Percentiles rank a stretch among this genome's conserved stretches.
Evolutionary conservation across 2,329 filamentous ascomycete genomes (phyloP).

Genomic region (Nothophoma quercina): DNA sequence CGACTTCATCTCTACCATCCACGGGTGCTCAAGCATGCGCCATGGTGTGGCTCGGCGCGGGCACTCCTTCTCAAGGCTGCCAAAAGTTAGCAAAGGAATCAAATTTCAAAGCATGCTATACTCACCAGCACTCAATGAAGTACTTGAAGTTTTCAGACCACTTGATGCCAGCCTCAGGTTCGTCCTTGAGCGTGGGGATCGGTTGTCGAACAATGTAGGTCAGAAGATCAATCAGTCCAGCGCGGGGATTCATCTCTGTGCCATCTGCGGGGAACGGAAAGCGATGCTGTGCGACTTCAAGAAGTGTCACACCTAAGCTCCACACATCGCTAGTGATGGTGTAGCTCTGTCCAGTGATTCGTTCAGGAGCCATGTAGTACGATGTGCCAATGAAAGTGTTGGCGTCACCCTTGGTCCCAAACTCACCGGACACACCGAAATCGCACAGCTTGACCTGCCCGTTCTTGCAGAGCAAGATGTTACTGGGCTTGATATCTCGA

Average conservation of each 20-base stretch:
- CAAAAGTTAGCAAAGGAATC: constrained; percentile 31
- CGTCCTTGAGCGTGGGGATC: constrained; percentile 94
- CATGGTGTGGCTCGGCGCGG: constrained; percentile 88
- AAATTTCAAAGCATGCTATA: constrained; percentile 35
- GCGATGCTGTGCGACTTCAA: constrained; percentile 99
- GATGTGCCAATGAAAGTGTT: constrained; percentile 99
- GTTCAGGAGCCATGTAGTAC: constrained; percentile 99
- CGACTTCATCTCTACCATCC: constrained; percentile 95
- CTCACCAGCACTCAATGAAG: constrained; percentile 98
- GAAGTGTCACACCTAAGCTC: constrained; percentile 93
- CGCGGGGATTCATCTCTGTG: constrained; percentile 91
- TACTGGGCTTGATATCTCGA: constrained; percentile 97
- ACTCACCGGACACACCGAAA: constrained; percentile 96
- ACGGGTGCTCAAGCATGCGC: constrained; percentile 99
- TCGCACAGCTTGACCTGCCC: constrained; percentile 98
- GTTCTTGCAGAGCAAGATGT: constrained; percentile 86
- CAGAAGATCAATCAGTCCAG: constrained; percentile 90
- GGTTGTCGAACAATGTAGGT: constrained; percentile 97
- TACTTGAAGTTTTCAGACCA: constrained; percentile 99
- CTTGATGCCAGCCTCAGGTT: constrained; percentile 84
- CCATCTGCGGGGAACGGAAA: constrained; percentile 98
- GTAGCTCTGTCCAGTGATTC: constrained; percentile 96
- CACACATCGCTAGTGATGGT: constrained; percentile 99
- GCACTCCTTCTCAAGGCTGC: constrained; percentile 91
- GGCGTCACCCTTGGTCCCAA: constrained; percentile 97